phyloP scores from a whole-genome alignment of 148 eudicot genomes.

The Agrostemma githago region DNA sequence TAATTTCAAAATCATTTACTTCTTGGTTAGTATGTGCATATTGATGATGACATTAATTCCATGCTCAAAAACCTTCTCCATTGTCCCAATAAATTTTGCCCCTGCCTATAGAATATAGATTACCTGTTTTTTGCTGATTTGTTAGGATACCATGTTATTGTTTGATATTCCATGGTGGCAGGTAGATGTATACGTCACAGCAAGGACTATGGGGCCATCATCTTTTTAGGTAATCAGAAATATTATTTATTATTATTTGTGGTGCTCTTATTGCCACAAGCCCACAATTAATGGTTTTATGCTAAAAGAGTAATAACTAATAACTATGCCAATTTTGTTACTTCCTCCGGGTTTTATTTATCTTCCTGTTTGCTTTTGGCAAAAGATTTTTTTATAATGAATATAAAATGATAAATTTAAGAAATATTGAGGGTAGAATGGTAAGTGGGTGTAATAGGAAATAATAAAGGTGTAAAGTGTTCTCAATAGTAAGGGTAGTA shows the following conservation, averaged over 20 bases:
- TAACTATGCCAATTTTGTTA: neutral
- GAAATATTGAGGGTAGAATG: too few species aligned
- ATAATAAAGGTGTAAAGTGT: too few species aligned
- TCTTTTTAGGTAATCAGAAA: conserved; percentile 65
- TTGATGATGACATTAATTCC: neutral
- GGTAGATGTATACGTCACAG: conserved; percentile 96
- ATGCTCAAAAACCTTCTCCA: neutral
- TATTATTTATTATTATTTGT: conserved; percentile 1
- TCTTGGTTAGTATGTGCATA: neutral
- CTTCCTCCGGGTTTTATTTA: neutral
- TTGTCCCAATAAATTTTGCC: neutral
- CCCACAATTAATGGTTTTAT: neutral
- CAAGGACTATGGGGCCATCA: conserved; percentile 89
- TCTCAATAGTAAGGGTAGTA: too few species aligned
- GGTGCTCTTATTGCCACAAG: neutral
- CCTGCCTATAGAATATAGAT: neutral
- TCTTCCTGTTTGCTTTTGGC: too few species aligned
- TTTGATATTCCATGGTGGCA: conserved; percentile 31
- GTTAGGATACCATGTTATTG: conserved; percentile 5
- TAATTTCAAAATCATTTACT: neutral
- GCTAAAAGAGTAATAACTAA: neutral
- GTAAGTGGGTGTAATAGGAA: too few species aligned
- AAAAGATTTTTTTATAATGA: too few species aligned
- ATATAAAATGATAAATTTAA: too few species aligned
- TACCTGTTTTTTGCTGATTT: neutral